Evolutionary conservation across 2,329 filamentous ascomycete species (phyloP).

Genomic region (Penicillium sp.): DNA sequence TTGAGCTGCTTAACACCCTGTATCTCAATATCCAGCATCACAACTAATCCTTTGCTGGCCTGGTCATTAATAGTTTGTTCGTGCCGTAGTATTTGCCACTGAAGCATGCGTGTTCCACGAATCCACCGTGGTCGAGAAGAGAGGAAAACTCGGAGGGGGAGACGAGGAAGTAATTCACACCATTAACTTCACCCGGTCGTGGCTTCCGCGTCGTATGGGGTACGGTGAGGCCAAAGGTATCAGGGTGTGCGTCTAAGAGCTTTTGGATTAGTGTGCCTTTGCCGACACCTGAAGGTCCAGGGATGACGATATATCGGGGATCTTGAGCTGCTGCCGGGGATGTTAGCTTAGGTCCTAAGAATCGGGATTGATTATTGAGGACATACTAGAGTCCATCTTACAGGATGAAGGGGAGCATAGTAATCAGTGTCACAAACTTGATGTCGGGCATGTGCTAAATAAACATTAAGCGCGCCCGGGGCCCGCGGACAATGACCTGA

Average conservation of each 20-base stretch:
- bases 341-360: neutral
- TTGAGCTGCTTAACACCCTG: too few species aligned
- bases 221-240: neutral
- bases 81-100: too few species aligned
- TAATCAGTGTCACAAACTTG: too few species aligned
- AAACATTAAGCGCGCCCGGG: too few species aligned
- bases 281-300: neutral
- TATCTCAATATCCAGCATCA: too few species aligned
- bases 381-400: too few species aligned
- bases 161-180: neutral
- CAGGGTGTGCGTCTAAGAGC: neutral
- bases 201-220: neutral
- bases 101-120: neutral
- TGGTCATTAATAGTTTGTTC: too few species aligned
- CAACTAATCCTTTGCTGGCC: too few species aligned
- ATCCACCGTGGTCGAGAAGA: neutral
- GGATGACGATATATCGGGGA: neutral
- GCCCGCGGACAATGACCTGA: too few species aligned
- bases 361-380: too few species aligned
- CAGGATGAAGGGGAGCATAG: too few species aligned
- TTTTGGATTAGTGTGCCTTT: neutral
- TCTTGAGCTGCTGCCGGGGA: neutral
- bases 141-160: neutral
- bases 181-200: neutral
- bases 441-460: too few species aligned